phyloP scores from a whole-genome alignment of 1,284 basidiomycete species.

The Entoloma clypeatum region DNA sequence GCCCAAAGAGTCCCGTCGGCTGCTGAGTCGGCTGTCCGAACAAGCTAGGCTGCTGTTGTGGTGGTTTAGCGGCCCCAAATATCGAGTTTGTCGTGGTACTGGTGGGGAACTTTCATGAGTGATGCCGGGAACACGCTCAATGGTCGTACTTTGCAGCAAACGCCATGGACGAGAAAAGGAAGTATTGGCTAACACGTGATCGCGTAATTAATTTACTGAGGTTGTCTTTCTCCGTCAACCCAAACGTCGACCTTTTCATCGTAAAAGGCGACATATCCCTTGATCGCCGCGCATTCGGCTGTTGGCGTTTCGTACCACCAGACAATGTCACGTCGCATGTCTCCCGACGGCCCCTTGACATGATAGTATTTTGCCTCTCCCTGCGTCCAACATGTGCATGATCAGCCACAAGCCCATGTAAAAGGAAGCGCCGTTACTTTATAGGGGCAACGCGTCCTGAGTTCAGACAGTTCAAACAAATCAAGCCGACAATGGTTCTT shows the following conservation, averaged over 20 bases:
- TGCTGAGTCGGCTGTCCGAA: slow-evolving; percentile 20
- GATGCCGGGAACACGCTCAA: no score
- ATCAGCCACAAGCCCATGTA: neutral
- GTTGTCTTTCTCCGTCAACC: slow-evolving; percentile 55
- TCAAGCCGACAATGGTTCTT: slow-evolving; percentile 52
- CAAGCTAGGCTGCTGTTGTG: slow-evolving; percentile 22
- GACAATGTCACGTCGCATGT: slow-evolving; percentile 45
- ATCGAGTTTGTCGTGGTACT: slow-evolving; percentile 24
- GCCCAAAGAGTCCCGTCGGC: slow-evolving; percentile 3
- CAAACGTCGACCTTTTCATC: slow-evolving; percentile 66
- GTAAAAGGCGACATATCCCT: slow-evolving; percentile 57
- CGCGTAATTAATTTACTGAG: no score
- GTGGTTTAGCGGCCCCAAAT: slow-evolving; percentile 30
- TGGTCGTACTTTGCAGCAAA: slow-evolving; percentile 25
- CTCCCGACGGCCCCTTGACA: slow-evolving; percentile 42
- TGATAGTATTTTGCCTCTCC: slow-evolving; percentile 59
- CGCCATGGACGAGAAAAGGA: slow-evolving; percentile 23
- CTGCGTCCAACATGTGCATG: slow-evolving; percentile 28
- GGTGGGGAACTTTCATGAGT: no score
- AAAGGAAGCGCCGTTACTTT: slow-evolving; percentile 40
- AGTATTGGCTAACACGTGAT: no score
- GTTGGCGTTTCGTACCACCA: slow-evolving; percentile 62
- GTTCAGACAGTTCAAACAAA: slow-evolving; percentile 44
- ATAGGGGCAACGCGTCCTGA: slow-evolving; percentile 55
- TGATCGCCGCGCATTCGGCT: slow-evolving; percentile 46